Evolutionary conservation across 805 yeast genomes (phyloP), one percentile per base, ranked within the genome.

Genomic region (Zygosaccharomyces lentus): DNA sequence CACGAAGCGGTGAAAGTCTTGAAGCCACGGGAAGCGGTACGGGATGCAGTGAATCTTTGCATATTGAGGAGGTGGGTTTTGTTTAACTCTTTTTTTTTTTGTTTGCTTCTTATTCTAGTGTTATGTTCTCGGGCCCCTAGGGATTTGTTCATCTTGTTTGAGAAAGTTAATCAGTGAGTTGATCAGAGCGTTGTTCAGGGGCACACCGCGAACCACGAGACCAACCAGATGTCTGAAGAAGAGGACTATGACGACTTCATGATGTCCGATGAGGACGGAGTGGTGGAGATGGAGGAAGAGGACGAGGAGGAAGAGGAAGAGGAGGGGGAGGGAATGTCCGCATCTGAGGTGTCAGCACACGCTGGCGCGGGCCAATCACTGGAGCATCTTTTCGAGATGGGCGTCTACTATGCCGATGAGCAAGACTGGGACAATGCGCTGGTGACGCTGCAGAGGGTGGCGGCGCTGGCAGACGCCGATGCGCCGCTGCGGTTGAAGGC

Each of bases 171-270:
- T 16, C 17, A n/a, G n/a, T n/a, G n/a, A n/a, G n/a, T n/a, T n/a
- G n/a, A n/a, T n/a, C n/a, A n/a, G n/a, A n/a, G n/a, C n/a, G n/a
- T 12, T 6, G 21, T 26, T 37, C 13, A 26, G 6, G 25, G 34
- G 29, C 30, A 7, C 23, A 16, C 31, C 34, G n/a, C 29, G 25
- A 36, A 38, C 13, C 16, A 38, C 26, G 29, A 9, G 29, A 27
- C 9, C 27, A 35, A 21, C n/a, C n/a, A n/a, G 31, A 49, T 45
- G 47, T 49, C 55, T 19, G 57, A 54, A 24, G 61, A 55, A 21
- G 58, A 38, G 9, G 51, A 62, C 41, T 63, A 63, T 43, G 61
- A 59, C 32, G 66, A 61, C n/a, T 64, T 53, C 44, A 56, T 61
- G 59, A 54, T 58, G 58, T 59, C 66, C 2, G 67, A 58, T 17